Percentiles rank a stretch among this genome's conserved stretches.
phyloP scores from a whole-genome alignment of 352 stramenopile genomes.

The Phytopythium montanum region DNA sequence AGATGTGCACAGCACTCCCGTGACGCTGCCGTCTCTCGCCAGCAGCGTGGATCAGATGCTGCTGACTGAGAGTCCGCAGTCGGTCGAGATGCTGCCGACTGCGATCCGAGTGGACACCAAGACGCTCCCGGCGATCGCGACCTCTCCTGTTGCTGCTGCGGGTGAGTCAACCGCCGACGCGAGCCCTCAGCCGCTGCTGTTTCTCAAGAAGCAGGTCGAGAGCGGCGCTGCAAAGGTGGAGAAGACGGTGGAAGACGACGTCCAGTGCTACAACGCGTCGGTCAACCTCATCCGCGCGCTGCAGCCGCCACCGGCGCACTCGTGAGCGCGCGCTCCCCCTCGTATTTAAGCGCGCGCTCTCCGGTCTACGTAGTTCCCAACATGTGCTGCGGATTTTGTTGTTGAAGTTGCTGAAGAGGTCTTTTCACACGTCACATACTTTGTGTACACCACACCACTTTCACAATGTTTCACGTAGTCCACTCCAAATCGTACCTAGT shows the following conservation, averaged over 20 bases:
- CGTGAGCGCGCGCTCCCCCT: background rate
- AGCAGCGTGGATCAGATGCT: conserved; percentile 66
- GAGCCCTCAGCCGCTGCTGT: conserved; percentile 9
- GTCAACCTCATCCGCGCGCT: conserved; percentile 23
- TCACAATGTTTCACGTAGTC: background rate
- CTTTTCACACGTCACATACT: background rate
- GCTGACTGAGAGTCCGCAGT: conserved; percentile 68
- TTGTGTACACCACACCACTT: background rate
- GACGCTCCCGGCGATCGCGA: conserved; percentile 5
- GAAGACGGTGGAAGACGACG: conserved; percentile 12
- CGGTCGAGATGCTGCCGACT: conserved; percentile 35
- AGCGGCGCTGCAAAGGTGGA: background rate
- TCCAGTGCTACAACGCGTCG: conserved; percentile 18
- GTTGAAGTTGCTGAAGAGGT: background rate
- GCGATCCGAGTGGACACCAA: conserved; percentile 19
- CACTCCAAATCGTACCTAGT: background rate
- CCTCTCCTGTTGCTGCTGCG: conserved; percentile 9
- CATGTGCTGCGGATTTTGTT: too few species aligned
- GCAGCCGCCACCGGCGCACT: conserved; percentile 13
- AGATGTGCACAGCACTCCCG: conserved; percentile 46
- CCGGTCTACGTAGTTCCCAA: too few species aligned
- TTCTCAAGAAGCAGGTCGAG: background rate
- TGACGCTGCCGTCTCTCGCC: conserved; percentile 48
- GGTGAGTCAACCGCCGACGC: conserved; percentile 15
- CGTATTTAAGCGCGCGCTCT: conserved; percentile 7